Percentiles rank a stretch among this genome's conserved stretches.
phyloP scores from a whole-genome alignment of 371 early-diverging fungal genomes.

The Lichtheimia ornata region DNA sequence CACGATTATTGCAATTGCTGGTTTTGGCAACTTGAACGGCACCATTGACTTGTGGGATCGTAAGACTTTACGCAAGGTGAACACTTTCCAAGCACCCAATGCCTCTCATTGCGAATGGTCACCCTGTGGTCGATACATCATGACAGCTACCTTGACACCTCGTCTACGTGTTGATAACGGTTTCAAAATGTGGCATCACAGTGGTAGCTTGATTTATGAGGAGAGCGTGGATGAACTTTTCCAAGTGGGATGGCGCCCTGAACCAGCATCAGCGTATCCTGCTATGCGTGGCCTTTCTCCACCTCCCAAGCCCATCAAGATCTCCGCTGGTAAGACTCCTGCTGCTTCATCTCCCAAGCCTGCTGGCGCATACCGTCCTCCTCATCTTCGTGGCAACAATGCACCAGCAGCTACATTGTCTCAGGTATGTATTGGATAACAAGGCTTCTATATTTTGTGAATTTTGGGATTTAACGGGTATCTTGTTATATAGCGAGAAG shows the following conservation, averaged over 20 bases:
- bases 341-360: constrained; percentile 43
- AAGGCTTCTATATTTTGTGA: background rate
- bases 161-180: constrained; percentile 97
- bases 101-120: constrained; percentile 89
- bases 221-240: constrained; percentile 83
- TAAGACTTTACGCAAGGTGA: constrained; percentile 76
- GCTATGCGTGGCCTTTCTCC: constrained; percentile 71
- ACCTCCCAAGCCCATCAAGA: constrained; percentile 53
- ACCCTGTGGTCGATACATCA: constrained; percentile 88
- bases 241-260: constrained; percentile 81
- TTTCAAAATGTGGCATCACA: constrained; percentile 93
- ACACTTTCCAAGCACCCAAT: constrained; percentile 79
- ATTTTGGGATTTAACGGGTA: background rate
- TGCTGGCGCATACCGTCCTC: constrained; percentile 78
- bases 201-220: constrained; percentile 82
- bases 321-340: constrained; percentile 17
- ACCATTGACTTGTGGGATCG: constrained; percentile 93
- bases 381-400: constrained; percentile 65
- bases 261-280: constrained; percentile 65
- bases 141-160: constrained; percentile 92
- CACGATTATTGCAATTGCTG: constrained; percentile 80
- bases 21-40: constrained; percentile 96
- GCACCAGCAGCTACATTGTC: constrained; percentile 51
- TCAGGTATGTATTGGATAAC: constrained; percentile 23
- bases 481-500: constrained; percentile 26